Evolutionary conservation across 2,329 filamentous ascomycete genomes (phyloP).

Genomic region (Ophiostoma triangulosporum): DNA sequence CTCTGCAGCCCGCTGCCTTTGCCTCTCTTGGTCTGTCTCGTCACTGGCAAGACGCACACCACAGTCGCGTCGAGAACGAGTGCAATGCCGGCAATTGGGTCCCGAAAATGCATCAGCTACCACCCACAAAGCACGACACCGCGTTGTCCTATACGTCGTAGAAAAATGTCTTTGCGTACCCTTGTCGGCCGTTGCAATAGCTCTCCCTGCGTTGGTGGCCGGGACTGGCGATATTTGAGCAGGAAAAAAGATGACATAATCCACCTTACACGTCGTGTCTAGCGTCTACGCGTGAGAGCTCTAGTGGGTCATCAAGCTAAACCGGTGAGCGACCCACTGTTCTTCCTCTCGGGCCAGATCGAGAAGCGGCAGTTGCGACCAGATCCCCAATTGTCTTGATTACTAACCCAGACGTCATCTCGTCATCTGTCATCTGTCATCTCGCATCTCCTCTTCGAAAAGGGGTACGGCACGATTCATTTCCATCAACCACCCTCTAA

Average conservation of each 20-base stretch:
- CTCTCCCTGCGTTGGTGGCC: not conserved
- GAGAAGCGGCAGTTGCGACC: conserved; percentile 2
- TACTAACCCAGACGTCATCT: not conserved
- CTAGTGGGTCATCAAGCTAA: not conserved
- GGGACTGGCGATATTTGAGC: not conserved
- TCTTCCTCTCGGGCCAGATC: not conserved
- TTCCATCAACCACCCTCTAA: not conserved
- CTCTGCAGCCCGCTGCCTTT: not conserved
- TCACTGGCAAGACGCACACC: too few relatives aligned
- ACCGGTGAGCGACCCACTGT: not conserved
- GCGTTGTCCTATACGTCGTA: not conserved
- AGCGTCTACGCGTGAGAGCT: not conserved
- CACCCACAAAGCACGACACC: not conserved
- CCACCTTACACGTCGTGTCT: not conserved
- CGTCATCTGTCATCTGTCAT: not conserved
- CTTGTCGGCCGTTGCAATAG: not conserved
- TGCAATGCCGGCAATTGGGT: too few relatives aligned
- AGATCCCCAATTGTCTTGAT: not conserved
- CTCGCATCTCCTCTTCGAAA: not conserved
- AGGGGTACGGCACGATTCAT: not conserved
- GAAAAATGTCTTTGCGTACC: not conserved
- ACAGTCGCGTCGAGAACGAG: not conserved
- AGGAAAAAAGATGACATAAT: not conserved
- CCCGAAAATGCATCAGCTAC: not conserved
- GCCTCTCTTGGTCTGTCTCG: not conserved